Evolutionary conservation across 306 rosid species (phyloP), one percentile per base, ranked within the genome.

Genomic region (Lathyrus aphaca): DNA sequence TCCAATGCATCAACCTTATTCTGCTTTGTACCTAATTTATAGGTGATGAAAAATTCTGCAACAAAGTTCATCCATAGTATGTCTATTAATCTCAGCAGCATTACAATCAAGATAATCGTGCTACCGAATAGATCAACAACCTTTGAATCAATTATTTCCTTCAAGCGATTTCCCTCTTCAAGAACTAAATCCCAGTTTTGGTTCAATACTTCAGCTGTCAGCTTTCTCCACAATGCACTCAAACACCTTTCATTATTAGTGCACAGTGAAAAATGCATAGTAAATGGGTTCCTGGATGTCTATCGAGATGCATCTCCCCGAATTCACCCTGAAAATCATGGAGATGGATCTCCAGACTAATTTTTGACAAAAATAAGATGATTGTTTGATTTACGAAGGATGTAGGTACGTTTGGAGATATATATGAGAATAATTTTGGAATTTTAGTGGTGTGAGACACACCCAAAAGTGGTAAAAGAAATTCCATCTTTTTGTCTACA

Each of bases 1-100:
- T 88, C 98, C 98, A 93, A 35, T 90, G 96, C 98, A 93, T 93
- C 74, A 93, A 58, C 97, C 99, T 91, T 79, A 94, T 84, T 80
- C 99, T 80, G 78, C 77, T 91, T 66, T 94, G 95, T 79, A 94
- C 92, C 82, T 91, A 96, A 66, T 83, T 94, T 86, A 91, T 75
- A 39, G 97, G 95, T 23, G 98, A 94, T 39, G 90, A 53, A 80
- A 83, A 94, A 78, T 9, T 94, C 97, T 90, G 90, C 83, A 79
- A 57, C 56, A 68, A 62, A 63, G 46, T 25, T 39, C 21, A 59
- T 12, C 29, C n/a, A 25, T 30, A 17, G 29, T 59, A 46, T 68
- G 71, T 51, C 10, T 35, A 56, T 48, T 21, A 21, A 50, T 35
- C 48, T 50, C 23, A 66, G 53, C n/a, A 66, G 35, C 48, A 59